phyloP scores from a whole-genome alignment of 2,329 filamentous ascomycete species.

The Keithomyces neogunnii region DNA sequence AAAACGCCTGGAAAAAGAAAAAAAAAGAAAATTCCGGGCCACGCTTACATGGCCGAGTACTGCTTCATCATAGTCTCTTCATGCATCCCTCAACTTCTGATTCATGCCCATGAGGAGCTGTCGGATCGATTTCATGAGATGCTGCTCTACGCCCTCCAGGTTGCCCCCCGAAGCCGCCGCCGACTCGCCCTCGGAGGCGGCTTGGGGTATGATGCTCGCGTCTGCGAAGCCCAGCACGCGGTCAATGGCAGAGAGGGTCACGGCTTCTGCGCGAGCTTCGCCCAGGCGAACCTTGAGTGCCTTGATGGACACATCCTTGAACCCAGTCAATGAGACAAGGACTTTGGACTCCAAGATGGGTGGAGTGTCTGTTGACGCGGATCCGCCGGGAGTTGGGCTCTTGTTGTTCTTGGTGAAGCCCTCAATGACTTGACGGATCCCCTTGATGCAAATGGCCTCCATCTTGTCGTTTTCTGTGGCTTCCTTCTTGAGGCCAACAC shows the following conservation, averaged over 20 bases:
- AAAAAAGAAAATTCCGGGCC: not conserved
- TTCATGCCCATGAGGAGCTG: conserved; percentile 31
- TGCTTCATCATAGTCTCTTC: not conserved
- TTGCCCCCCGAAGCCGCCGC: conserved; percentile 15
- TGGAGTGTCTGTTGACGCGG: conserved; percentile 16
- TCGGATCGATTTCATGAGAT: conserved; percentile 31
- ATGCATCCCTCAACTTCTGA: conserved; percentile 23
- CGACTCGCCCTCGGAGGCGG: conserved; percentile 20
- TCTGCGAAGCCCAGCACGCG: conserved; percentile 40
- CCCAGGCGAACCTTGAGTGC: conserved; percentile 32
- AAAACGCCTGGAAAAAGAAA: not conserved
- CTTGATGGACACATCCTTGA: conserved; percentile 37
- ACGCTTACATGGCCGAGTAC: not conserved
- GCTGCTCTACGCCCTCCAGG: conserved; percentile 31
- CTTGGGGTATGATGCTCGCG: conserved; percentile 29
- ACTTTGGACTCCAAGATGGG: conserved; percentile 31
- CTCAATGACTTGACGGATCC: conserved; percentile 32
- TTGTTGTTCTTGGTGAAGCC: conserved; percentile 32
- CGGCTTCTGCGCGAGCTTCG: conserved; percentile 33
- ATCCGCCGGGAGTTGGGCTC: conserved; percentile 23
- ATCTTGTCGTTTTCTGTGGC: conserved; percentile 36
- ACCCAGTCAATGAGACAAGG: conserved; percentile 31
- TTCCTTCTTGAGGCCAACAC: conserved; percentile 37
- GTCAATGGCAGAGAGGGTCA: conserved; percentile 42
- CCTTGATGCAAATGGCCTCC: conserved; percentile 37